A percentile compares a stretch with the other conserved stretches of the same genome.
Evolutionary conservation across 2,329 filamentous ascomycete genomes (phyloP).

Genomic region (Colletotrichum salicis): DNA sequence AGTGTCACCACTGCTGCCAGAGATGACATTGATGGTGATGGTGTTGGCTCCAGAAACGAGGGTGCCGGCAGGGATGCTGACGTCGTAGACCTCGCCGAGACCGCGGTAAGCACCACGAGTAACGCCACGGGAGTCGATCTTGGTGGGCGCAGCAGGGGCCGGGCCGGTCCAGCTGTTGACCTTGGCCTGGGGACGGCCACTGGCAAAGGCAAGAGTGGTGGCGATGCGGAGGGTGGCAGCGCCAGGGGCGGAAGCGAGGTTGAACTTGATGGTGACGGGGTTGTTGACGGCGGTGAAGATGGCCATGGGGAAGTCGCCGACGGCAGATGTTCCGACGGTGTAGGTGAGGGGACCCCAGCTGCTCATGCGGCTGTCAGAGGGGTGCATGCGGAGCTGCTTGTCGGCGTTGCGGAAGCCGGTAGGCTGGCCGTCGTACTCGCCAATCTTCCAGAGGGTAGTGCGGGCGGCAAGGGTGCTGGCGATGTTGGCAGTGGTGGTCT

Average conservation of each 20-base stretch:
- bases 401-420: slow-evolving; percentile 74
- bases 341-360: slow-evolving; percentile 70
- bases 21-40: slow-evolving; percentile 68
- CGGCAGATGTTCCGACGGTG: slow-evolving; percentile 65
- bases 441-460: slow-evolving; percentile 71
- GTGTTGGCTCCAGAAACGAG: slow-evolving; percentile 71
- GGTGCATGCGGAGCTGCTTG: slow-evolving; percentile 76
- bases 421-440: slow-evolving; percentile 72
- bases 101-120: slow-evolving; percentile 74
- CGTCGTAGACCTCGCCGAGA: slow-evolving; percentile 71
- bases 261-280: slow-evolving; percentile 70
- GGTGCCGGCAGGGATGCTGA: slow-evolving; percentile 67
- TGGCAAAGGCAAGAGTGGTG: slow-evolving; percentile 71
- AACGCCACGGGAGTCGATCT: slow-evolving; percentile 73
- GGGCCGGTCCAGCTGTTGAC: slow-evolving; percentile 65
- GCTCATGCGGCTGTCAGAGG: slow-evolving; percentile 71
- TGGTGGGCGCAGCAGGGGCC: slow-evolving; percentile 64
- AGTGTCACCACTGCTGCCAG: slow-evolving; percentile 64
- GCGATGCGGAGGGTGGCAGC: slow-evolving; percentile 71
- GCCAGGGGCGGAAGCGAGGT: slow-evolving; percentile 59
- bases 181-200: slow-evolving; percentile 66
- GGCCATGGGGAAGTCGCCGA: slow-evolving; percentile 72
- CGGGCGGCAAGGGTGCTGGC: slow-evolving; percentile 56
- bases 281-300: slow-evolving; percentile 70
- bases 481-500: slow-evolving; percentile 60